These are phyloP conservation scores for Aspergillaceae sp. DNA, from an alignment of 2,329 filamentous ascomycete species.

Conservation along the genomic window DNA sequence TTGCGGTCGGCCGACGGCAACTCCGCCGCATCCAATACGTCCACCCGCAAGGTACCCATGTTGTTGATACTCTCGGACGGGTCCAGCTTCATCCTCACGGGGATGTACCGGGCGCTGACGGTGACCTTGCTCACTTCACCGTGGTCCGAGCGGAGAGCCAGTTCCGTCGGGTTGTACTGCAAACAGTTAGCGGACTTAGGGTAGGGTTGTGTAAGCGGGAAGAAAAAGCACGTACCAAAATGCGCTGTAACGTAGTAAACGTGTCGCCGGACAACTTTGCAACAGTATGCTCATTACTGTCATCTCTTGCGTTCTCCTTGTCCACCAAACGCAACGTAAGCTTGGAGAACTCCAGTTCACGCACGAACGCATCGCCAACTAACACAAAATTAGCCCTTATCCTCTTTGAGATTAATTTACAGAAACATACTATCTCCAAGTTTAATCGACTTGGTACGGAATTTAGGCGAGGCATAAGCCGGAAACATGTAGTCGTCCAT, in stretches of 20 bases:
- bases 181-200: slow-evolving; percentile 2
- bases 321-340: slow-evolving; percentile 81
- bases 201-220: background rate
- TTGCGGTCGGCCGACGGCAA: slow-evolving; percentile 93
- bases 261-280: slow-evolving; percentile 80
- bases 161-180: slow-evolving; percentile 78
- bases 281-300: slow-evolving; percentile 61
- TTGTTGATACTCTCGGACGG: slow-evolving; percentile 98
- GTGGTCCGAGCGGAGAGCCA: slow-evolving; percentile 70
- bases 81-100: slow-evolving; percentile 87
- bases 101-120: slow-evolving; percentile 89
- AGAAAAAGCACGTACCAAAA: slow-evolving; percentile 53
- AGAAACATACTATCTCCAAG: slow-evolving; percentile 67
- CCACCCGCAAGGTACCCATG: slow-evolving; percentile 90
- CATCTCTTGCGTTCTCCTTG: slow-evolving; percentile 64
- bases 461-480: slow-evolving; percentile 71
- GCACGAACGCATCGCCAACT: slow-evolving; percentile 87
- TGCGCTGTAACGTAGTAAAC: slow-evolving; percentile 77
- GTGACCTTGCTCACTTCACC: slow-evolving; percentile 71
- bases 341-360: slow-evolving; percentile 92
- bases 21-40: slow-evolving; percentile 75
- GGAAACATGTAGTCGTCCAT: slow-evolving; percentile 95
- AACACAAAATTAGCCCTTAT: slow-evolving; percentile 12
- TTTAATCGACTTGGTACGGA: slow-evolving; percentile 57
- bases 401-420: background rate